Evolutionary conservation across 2,329 filamentous ascomycete species (phyloP).

Genomic region (Dactylellina leptospora): DNA sequence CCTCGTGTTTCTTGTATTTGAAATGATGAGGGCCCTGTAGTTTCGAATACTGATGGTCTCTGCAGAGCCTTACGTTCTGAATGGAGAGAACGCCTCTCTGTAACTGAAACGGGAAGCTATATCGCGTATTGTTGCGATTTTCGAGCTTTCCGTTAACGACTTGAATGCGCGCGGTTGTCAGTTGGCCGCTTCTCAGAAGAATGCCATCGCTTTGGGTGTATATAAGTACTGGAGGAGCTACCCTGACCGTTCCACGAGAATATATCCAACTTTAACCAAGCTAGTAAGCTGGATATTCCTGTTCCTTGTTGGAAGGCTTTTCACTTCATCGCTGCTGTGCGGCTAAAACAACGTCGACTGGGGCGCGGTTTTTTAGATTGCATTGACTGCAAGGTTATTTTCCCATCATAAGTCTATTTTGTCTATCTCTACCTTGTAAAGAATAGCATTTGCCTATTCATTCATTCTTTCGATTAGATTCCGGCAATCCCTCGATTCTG

Average conservation of each 20-base stretch:
- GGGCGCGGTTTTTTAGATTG: conserved; percentile 3
- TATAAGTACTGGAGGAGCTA: conserved; percentile 11
- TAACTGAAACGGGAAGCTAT: conserved; percentile 13
- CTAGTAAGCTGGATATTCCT: conserved; percentile 5
- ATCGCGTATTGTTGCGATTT: conserved; percentile 26
- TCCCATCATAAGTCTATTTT: conserved; percentile 18
- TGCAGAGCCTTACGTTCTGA: conserved; percentile 13
- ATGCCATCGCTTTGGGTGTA: not conserved
- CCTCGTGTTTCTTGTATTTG: conserved; percentile 30
- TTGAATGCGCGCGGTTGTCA: not conserved
- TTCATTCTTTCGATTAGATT: conserved; percentile 17
- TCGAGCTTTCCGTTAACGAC: not conserved
- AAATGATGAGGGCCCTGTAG: conserved; percentile 31
- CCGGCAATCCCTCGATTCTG: not conserved
- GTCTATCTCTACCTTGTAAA: not conserved
- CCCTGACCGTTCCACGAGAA: conserved; percentile 7
- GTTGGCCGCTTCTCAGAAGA: not conserved
- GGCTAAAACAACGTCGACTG: conserved; percentile 27
- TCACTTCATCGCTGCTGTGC: conserved; percentile 35
- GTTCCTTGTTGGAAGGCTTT: conserved; percentile 11
- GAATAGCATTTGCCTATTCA: conserved; percentile 15
- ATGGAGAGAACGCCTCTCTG: conserved; percentile 10
- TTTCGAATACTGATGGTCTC: conserved; percentile 33
- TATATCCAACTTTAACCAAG: conserved; percentile 15
- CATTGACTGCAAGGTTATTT: conserved; percentile 37